Conservation (phyloP, 192 early-diverging fungal species). For the Podila minutissima region DNA sequence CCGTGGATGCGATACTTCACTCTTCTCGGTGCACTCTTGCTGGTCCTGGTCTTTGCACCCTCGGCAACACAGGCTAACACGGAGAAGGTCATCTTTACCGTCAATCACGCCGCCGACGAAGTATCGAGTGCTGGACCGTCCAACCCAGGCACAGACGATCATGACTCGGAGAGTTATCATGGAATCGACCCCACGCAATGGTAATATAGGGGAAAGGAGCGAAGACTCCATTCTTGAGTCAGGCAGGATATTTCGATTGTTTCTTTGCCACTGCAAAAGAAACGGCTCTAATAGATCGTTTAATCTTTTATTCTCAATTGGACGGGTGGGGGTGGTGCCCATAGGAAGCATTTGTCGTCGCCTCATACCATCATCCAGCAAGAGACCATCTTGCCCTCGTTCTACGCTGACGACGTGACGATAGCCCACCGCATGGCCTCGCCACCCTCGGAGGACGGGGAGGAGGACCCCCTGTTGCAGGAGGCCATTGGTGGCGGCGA, state of each 20-base stretch:
- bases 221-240: too few species aligned
- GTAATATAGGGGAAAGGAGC: too few species aligned
- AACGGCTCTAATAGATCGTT: neutral
- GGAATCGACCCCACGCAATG: neutral
- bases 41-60: slow-evolving; percentile 7
- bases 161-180: neutral
- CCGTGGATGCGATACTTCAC: slow-evolving; percentile 4
- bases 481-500: neutral
- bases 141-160: neutral
- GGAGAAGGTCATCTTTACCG: slow-evolving; percentile 40
- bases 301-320: neutral
- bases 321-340: neutral
- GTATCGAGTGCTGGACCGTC: neutral
- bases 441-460: neutral
- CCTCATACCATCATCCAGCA: slow-evolving; percentile 30
- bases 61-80: slow-evolving; percentile 25
- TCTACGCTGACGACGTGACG: slow-evolving; percentile 11
- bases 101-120: neutral
- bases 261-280: too few species aligned
- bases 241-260: too few species aligned
- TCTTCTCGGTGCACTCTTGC: neutral
- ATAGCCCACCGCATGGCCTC: neutral
- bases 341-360: slow-evolving; percentile 26
- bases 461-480: neutral
- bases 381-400: slow-evolving; percentile 20